These are phyloP conservation scores for Rosa rugosa DNA, from an alignment of 306 rosid genomes.

Conservation along the genomic window DNA sequence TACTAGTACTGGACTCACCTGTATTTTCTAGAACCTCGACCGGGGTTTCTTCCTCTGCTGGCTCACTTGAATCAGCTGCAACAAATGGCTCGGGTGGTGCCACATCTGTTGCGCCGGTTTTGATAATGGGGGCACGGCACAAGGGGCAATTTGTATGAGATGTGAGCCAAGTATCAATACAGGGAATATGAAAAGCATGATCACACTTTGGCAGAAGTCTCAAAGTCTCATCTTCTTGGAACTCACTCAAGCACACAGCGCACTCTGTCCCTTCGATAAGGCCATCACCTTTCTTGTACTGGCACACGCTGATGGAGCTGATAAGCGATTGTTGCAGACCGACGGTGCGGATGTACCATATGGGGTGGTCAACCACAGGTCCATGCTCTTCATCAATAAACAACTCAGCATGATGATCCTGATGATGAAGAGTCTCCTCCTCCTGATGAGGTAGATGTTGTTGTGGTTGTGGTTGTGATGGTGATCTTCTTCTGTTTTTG, in stretches of 20 bases:
- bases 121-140: slow-evolving; percentile 76
- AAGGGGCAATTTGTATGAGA: slow-evolving; percentile 85
- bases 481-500: slow-evolving; percentile 17
- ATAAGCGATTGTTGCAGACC: slow-evolving; percentile 67
- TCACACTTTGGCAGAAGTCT: slow-evolving; percentile 81
- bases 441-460: neutral
- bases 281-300: slow-evolving; percentile 67
- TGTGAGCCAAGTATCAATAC: slow-evolving; percentile 91
- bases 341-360: slow-evolving; percentile 81
- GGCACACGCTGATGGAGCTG: slow-evolving; percentile 53
- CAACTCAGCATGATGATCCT: slow-evolving; percentile 19
- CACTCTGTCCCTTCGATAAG: slow-evolving; percentile 81
- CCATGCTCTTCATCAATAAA: slow-evolving; percentile 59
- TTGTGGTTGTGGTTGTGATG: neutral
- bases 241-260: slow-evolving; percentile 78
- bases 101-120: neutral
- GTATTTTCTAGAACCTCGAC: slow-evolving; percentile 16
- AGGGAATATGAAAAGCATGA: slow-evolving; percentile 83
- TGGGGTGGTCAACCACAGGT: slow-evolving; percentile 61
- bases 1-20: neutral
- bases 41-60: slow-evolving; percentile 27
- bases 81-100: slow-evolving; percentile 24
- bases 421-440: neutral
- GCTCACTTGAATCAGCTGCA: slow-evolving; percentile 12
- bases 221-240: slow-evolving; percentile 61